These are phyloP conservation scores for Yamadazyma sp. DNA, from an alignment of 1,139 yeast genomes.

Conservation along the genomic window DNA sequence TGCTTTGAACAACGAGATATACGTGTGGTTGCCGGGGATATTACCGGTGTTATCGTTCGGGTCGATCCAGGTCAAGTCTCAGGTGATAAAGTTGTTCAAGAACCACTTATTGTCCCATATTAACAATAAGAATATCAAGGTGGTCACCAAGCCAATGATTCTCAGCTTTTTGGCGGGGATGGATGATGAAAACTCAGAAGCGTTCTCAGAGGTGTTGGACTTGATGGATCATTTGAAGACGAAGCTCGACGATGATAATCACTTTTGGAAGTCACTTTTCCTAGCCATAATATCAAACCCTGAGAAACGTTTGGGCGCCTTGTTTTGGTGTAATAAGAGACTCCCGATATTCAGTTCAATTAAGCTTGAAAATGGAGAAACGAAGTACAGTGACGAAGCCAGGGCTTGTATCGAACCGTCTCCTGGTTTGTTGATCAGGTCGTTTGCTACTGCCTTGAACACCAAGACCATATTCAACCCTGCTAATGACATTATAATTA, in stretches of 20 bases:
- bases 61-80: conserved; percentile 83
- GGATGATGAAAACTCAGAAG: conserved; percentile 89
- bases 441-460: conserved; percentile 66
- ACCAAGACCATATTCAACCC: conserved; percentile 42
- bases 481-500: conserved; percentile 63
- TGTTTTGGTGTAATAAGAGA: conserved; percentile 68
- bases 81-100: conserved; percentile 60
- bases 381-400: conserved; percentile 51
- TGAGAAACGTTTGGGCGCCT: conserved; percentile 80
- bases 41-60: conserved; percentile 85
- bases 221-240: conserved; percentile 60
- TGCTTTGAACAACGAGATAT: conserved; percentile 49
- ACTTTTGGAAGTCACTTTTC: conserved; percentile 86
- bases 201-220: conserved; percentile 58
- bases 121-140: conserved; percentile 47
- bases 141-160: conserved; percentile 65
- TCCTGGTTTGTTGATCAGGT: conserved; percentile 73
- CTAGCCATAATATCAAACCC: conserved; percentile 73
- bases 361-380: conserved; percentile 14
- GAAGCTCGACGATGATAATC: conserved; percentile 64
- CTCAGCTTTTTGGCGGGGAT: conserved; percentile 81
- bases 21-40: conserved; percentile 86
- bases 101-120: conserved; percentile 52
- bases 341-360: conserved; percentile 53
- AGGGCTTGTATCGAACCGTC: conserved; percentile 66